These are phyloP conservation scores for Rhizopus arrhizus DNA, from an alignment of 371 early-diverging fungal species.

Conservation along the genomic window DNA sequence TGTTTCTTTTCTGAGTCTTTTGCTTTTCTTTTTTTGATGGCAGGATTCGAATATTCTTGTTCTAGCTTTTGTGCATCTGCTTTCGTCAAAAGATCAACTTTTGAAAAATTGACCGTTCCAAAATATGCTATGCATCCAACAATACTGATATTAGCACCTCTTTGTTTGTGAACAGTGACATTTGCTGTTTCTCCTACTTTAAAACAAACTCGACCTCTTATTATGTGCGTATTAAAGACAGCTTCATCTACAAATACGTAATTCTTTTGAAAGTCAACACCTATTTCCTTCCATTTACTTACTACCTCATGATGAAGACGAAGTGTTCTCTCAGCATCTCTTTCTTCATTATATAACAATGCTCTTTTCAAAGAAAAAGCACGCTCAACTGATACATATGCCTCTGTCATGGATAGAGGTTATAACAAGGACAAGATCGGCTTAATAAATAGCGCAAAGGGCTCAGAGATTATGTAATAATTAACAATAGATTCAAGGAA, in stretches of 20 bases:
- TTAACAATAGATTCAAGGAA: too few species aligned
- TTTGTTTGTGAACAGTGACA: conserved; percentile 14
- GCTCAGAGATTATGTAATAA: too few species aligned
- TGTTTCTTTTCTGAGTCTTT: conserved; percentile 3
- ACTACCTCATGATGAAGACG: conserved; percentile 3
- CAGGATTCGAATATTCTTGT: conserved; percentile 8
- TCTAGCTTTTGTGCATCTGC: conserved; percentile 8
- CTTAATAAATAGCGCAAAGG: too few species aligned
- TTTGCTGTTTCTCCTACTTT: conserved; percentile 13
- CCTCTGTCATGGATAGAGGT: too few species aligned
- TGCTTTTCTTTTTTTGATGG: conserved; percentile 5
- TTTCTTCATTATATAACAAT: conserved; percentile 6
- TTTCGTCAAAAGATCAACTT: conserved; percentile 13
- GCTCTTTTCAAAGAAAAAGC: conserved; percentile 1
- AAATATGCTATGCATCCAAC: conserved; percentile 15
- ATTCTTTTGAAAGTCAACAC: conserved; percentile 5
- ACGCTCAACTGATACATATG: conserved; percentile 2
- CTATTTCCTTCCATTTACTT: conserved; percentile 9
- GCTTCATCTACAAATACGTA: conserved; percentile 12
- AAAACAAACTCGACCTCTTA: conserved; percentile 9
- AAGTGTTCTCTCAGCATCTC: conserved; percentile 12
- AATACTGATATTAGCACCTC: conserved; percentile 15
- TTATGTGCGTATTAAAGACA: neutral
- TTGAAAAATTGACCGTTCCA: conserved; percentile 15
- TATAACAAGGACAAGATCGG: too few species aligned